Conservation (phyloP, 257 asterid genomes). For the Fraxinus anomala region DNA sequence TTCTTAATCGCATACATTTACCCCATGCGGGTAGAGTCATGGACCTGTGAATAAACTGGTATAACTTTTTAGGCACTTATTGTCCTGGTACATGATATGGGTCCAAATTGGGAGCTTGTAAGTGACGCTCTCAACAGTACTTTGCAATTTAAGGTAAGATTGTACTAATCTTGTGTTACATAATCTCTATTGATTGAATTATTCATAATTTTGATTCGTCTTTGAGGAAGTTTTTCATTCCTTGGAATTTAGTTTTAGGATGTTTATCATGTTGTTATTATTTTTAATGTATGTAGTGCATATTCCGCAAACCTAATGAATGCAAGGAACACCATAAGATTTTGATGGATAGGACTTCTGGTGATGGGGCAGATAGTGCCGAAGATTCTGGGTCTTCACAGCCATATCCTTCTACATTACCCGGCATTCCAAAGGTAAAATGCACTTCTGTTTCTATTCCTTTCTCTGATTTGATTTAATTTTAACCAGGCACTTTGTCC, state of each 20-base stretch:
- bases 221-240: neutral
- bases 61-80: conserved; percentile 69
- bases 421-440: conserved; percentile 95
- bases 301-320: conserved; percentile 86
- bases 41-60: conserved; percentile 12
- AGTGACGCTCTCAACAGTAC: conserved; percentile 91
- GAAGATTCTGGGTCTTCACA: conserved; percentile 98
- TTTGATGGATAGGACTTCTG: conserved; percentile 70
- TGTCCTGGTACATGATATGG: conserved; percentile 95
- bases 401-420: conserved; percentile 86
- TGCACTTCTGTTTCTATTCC: conserved; percentile 19
- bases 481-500: conserved; percentile 1
- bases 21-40: conserved; percentile 16
- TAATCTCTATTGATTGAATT: conserved; percentile 20
- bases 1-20: neutral
- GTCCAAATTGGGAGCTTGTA: conserved; percentile 98
- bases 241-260: neutral
- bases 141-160: conserved; percentile 81
- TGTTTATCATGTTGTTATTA: conserved; percentile 1
- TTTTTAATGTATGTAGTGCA: conserved; percentile 49
- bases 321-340: conserved; percentile 91
- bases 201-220: neutral
- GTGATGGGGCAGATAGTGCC: conserved; percentile 97
- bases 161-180: neutral
- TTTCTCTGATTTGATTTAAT: neutral